These are phyloP conservation scores for Lichenothelia convexa DNA, from an alignment of 495 filamentous ascomycete genomes.

Conservation along the genomic window DNA sequence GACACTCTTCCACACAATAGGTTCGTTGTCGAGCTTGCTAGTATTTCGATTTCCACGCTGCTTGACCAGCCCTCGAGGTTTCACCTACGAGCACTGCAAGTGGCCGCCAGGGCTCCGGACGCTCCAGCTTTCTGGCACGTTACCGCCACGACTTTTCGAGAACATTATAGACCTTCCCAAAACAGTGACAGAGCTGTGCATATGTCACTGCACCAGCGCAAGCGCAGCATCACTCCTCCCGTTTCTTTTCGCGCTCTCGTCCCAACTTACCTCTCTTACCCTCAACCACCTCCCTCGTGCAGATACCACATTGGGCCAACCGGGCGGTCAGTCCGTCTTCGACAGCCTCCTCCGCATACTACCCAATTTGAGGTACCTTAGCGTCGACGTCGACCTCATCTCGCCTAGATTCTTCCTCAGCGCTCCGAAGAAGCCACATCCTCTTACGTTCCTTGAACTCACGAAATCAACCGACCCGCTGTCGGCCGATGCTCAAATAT, in stretches of 20 bases:
- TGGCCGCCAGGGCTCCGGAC: conserved; percentile 30
- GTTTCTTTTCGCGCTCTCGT: not conserved
- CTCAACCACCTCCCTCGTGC: not conserved
- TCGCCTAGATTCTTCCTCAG: not conserved
- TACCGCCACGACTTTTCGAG: not conserved
- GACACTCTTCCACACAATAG: conserved; percentile 34
- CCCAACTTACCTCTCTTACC: not conserved
- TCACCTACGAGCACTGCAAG: conserved; percentile 8
- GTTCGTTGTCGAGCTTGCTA: conserved; percentile 28
- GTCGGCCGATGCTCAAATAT: not conserved
- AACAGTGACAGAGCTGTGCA: not conserved
- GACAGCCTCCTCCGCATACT: not conserved
- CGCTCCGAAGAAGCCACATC: not conserved
- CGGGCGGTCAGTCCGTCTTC: not conserved
- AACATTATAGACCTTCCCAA: not conserved
- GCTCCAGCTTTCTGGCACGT: conserved; percentile 26
- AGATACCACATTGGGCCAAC: too few relatives aligned
- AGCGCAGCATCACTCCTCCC: not conserved
- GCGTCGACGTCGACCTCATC: not conserved
- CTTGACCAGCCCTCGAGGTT: conserved; percentile 19
- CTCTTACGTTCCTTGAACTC: not conserved
- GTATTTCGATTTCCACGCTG: conserved; percentile 37
- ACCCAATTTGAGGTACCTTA: not conserved
- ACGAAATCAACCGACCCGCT: not conserved
- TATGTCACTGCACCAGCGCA: not conserved